Evolutionary conservation across 768 basidiomycete species (phyloP).

Genomic region (Paxillus involutus): DNA sequence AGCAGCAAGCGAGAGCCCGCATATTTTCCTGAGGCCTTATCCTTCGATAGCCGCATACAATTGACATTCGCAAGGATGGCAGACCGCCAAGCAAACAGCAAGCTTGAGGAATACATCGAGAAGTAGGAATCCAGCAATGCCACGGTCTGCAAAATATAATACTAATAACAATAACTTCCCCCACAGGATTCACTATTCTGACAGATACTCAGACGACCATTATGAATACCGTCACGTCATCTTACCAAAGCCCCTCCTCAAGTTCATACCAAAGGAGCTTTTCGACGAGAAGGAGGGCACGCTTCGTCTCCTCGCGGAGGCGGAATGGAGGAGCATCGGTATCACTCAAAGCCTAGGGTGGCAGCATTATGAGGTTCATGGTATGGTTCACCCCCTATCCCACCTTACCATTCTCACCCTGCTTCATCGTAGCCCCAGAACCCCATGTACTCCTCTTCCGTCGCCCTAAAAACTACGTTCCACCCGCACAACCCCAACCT

Average conservation of each 20-base stretch:
- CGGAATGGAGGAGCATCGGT: constrained; percentile 95
- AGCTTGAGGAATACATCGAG: constrained; percentile 77
- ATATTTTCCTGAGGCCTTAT: neutral
- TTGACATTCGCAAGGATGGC: constrained; percentile 15
- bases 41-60: constrained; percentile 12
- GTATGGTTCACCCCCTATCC: constrained; percentile 38
- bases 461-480: constrained; percentile 67
- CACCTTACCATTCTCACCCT: constrained; percentile 11
- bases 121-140: constrained; percentile 47
- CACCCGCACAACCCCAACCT: constrained; percentile 46
- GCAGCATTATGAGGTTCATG: constrained; percentile 98
- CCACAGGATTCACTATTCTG: constrained; percentile 83
- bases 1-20: neutral
- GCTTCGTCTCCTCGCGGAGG: constrained; percentile 78
- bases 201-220: constrained; percentile 87
- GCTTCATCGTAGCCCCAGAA: constrained; percentile 64
- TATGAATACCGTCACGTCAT: constrained; percentile 98
- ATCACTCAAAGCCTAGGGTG: constrained; percentile 96
- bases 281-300: constrained; percentile 79
- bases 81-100: constrained; percentile 42
- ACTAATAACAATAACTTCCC: constrained; percentile 6
- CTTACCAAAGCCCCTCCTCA: constrained; percentile 90
- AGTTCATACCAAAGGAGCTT: constrained; percentile 86
- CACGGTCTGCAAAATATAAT: constrained; percentile 13
- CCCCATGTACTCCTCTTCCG: constrained; percentile 94